Conservation (phyloP, 2,329 filamentous ascomycete genomes). For the Salinomyces thailandicus region DNA sequence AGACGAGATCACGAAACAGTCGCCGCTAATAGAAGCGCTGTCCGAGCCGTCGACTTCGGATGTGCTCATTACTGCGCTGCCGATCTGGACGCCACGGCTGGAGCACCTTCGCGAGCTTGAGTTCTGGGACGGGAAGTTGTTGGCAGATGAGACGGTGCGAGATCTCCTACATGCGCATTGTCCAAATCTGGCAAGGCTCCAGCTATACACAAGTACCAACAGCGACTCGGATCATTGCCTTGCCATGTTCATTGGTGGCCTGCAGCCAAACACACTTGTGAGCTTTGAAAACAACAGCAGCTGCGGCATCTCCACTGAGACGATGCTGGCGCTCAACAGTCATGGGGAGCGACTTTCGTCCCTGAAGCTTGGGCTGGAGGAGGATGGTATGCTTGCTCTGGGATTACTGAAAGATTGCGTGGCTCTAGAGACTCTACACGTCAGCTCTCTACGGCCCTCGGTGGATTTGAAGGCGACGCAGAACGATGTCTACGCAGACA, state of each 20-base stretch:
- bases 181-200: conserved; percentile 50
- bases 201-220: conserved; percentile 41
- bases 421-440: conserved; percentile 38
- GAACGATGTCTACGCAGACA: conserved; percentile 42
- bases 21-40: conserved; percentile 44
- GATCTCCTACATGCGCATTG: conserved; percentile 48
- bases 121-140: conserved; percentile 50
- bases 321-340: conserved; percentile 43
- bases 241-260: conserved; percentile 46
- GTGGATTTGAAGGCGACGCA: conserved; percentile 42
- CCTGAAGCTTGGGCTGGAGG: conserved; percentile 42
- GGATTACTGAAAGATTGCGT: conserved; percentile 40
- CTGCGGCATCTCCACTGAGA: conserved; percentile 44
- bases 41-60: conserved; percentile 26
- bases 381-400: conserved; percentile 38
- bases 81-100: conserved; percentile 49
- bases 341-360: conserved; percentile 47
- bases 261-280: conserved; percentile 47
- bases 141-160: conserved; percentile 45
- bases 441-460: conserved; percentile 36
- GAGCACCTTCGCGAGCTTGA: conserved; percentile 49
- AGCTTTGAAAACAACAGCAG: conserved; percentile 49
- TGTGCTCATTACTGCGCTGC: conserved; percentile 45
- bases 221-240: conserved; percentile 48
- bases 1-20: conserved; percentile 29